phyloP scores from a whole-genome alignment of 2,329 filamentous ascomycete species.

The Lasiodiplodia gonubiensis region DNA sequence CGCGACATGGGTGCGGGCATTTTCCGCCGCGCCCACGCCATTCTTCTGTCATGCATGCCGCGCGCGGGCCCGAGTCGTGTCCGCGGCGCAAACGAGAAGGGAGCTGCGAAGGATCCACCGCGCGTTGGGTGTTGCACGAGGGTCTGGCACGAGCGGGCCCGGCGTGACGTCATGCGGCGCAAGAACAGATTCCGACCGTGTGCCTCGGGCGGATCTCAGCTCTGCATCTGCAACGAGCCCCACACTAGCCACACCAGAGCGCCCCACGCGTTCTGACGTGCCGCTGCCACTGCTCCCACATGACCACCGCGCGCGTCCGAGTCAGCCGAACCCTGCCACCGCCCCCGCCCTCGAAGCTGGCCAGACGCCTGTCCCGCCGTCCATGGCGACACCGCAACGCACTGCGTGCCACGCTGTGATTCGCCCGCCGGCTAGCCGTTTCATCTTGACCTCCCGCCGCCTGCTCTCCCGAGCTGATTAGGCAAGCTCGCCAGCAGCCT shows the following conservation, averaged over 20 bases:
- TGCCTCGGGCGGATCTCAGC: constrained; percentile 1
- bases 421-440: constrained; percentile 22
- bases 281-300: constrained; percentile 1
- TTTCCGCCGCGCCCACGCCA: constrained; percentile 1
- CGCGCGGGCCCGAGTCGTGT: background rate
- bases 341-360: background rate
- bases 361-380: constrained; percentile 15
- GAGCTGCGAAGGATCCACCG: constrained; percentile 5
- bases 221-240: constrained; percentile 7
- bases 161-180: constrained; percentile 3
- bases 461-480: constrained; percentile 15
- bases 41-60: background rate
- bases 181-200: constrained; percentile 4
- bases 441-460: constrained; percentile 1
- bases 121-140: background rate
- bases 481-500: constrained; percentile 9
- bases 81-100: background rate
- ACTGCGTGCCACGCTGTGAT: constrained; percentile 16
- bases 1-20: background rate
- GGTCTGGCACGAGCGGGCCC: background rate
- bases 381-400: constrained; percentile 10
- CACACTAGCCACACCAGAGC: constrained; percentile 22
- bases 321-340: constrained; percentile 19
- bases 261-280: constrained; percentile 17
- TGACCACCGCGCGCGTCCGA: constrained; percentile 23